Conservation (phyloP, 305 asterid genomes). For the Fraxinus ornus region DNA sequence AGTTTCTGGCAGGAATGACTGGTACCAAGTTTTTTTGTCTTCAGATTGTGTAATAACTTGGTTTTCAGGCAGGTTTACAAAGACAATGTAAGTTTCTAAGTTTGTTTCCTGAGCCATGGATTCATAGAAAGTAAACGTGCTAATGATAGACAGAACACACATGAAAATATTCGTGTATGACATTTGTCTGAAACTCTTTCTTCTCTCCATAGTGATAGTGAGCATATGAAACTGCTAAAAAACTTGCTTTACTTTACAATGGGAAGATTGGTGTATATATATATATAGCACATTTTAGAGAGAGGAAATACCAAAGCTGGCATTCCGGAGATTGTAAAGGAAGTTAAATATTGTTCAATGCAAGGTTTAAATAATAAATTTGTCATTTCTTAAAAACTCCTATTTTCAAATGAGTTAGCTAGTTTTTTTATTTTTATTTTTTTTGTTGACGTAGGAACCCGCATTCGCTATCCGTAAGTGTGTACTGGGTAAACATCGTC, state of each 20-base stretch:
- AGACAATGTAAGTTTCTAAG: slow-evolving; percentile 37
- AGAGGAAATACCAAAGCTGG: slow-evolving; percentile 4
- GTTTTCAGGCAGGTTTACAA: slow-evolving; percentile 27
- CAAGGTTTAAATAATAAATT: not conserved
- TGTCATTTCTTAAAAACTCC: not conserved
- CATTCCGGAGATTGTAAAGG: not conserved
- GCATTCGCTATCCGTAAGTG: no score
- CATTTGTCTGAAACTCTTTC: slow-evolving; percentile 17
- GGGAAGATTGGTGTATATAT: slow-evolving; percentile 17
- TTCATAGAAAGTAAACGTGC: slow-evolving; percentile 12
- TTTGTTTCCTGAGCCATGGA: slow-evolving; percentile 21
- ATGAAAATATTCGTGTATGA: slow-evolving; percentile 25
- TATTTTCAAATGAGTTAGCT: not conserved
- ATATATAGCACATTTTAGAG: slow-evolving; percentile 9
- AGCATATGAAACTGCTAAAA: not conserved
- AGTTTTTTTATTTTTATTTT: no score
- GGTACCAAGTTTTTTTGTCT: slow-evolving; percentile 27
- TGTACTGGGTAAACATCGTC: no score
- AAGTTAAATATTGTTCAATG: not conserved
- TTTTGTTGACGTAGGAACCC: no score
- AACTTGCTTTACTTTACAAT: not conserved
- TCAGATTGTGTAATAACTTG: slow-evolving; percentile 15
- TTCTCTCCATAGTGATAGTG: not conserved
- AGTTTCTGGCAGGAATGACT: slow-evolving; percentile 38
- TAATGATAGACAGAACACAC: slow-evolving; percentile 13